These are phyloP conservation scores for Rhytidhysteron rufulum DNA, from an alignment of 2,329 filamentous ascomycete genomes.

Conservation along the genomic window DNA sequence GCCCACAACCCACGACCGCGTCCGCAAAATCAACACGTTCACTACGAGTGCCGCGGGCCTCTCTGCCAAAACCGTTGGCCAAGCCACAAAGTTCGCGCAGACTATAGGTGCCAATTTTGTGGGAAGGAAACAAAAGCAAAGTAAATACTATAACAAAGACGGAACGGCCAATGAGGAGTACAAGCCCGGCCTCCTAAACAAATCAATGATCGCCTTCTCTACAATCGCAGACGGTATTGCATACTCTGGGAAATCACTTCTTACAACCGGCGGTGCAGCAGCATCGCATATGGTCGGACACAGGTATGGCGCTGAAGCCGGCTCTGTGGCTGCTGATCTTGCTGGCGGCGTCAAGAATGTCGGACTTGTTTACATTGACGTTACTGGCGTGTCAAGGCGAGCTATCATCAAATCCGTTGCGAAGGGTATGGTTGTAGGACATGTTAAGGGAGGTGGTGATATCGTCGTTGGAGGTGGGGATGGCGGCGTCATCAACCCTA, in stretches of 20 bases:
- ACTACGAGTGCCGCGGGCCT: constrained; percentile 74
- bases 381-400: constrained; percentile 82
- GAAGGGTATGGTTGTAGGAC: constrained; percentile 87
- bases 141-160: constrained; percentile 65
- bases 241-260: constrained; percentile 73
- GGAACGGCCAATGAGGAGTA: constrained; percentile 63
- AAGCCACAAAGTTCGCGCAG: constrained; percentile 79
- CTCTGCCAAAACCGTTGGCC: constrained; percentile 81
- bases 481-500: constrained; percentile 42
- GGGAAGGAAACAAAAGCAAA: constrained; percentile 55
- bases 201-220: constrained; percentile 92
- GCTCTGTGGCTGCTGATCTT: constrained; percentile 68
- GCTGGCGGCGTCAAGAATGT: constrained; percentile 93
- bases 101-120: constrained; percentile 78
- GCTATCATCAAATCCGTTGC: constrained; percentile 93
- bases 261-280: constrained; percentile 71
- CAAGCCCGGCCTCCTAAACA: constrained; percentile 91
- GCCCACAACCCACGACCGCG: constrained; percentile 75
- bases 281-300: constrained; percentile 85
- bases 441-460: constrained; percentile 69
- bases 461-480: constrained; percentile 69
- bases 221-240: constrained; percentile 93
- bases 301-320: constrained; percentile 82
- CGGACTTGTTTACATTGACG: constrained; percentile 94
- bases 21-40: constrained; percentile 86